Evolutionary conservation across 2,329 filamentous ascomycete species (phyloP).

Genomic region (Xylaria sp.): DNA sequence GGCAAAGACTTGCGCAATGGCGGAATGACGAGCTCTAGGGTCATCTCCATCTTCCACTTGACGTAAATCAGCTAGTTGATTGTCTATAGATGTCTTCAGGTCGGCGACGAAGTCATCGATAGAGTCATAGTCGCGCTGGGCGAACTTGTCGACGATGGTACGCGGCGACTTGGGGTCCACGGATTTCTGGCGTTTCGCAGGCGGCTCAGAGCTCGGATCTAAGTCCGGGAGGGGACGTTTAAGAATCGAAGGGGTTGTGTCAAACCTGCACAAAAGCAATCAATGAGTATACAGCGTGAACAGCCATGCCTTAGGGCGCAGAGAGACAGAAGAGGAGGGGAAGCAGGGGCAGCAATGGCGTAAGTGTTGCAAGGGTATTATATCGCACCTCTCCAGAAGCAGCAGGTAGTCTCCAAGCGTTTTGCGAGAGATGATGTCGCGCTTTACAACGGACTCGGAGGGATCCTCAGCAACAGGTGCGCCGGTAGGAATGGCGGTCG

Average conservation of each 20-base stretch:
- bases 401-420: constrained; percentile 29
- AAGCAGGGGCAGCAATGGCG: constrained; percentile 1
- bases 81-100: constrained; percentile 44
- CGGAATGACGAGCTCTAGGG: constrained; percentile 30
- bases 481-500: constrained; percentile 8
- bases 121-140: constrained; percentile 48
- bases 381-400: constrained; percentile 30
- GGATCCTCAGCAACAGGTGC: constrained; percentile 1
- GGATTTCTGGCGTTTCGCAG: constrained; percentile 57
- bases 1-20: constrained; percentile 42
- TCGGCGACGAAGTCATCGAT: constrained; percentile 62
- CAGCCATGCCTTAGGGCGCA: neutral
- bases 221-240: constrained; percentile 46
- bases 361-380: neutral
- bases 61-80: constrained; percentile 44
- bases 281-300: constrained; percentile 5
- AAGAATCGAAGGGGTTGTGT: constrained; percentile 50
- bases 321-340: neutral
- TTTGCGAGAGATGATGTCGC: constrained; percentile 23
- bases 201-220: constrained; percentile 45
- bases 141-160: constrained; percentile 51
- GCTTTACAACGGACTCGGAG: constrained; percentile 6
- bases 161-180: constrained; percentile 37
- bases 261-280: constrained; percentile 40
- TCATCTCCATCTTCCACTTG: constrained; percentile 21